Evolutionary conservation across 2,329 filamentous ascomycete species (phyloP).

Genomic region (Aureobasidium subglaciale): DNA sequence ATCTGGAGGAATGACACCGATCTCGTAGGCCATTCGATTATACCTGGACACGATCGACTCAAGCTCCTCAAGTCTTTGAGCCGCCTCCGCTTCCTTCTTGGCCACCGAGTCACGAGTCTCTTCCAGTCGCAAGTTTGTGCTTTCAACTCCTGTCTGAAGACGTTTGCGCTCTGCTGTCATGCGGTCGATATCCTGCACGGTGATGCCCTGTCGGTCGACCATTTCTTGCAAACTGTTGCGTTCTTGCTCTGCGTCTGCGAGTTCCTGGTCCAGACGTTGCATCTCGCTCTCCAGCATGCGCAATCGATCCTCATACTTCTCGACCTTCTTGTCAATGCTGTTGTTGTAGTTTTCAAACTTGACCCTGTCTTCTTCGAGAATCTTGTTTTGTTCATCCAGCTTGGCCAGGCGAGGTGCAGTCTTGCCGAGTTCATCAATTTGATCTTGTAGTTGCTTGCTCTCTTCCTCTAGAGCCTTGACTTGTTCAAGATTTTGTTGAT

Average conservation of each 20-base stretch:
- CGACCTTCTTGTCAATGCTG: conserved; percentile 72
- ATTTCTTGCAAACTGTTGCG: conserved; percentile 70
- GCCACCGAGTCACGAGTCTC: conserved; percentile 76
- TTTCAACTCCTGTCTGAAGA: conserved; percentile 80
- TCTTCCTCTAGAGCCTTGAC: conserved; percentile 81
- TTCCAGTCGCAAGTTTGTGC: conserved; percentile 66
- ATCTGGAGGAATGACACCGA: conserved; percentile 77
- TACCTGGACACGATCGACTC: conserved; percentile 83
- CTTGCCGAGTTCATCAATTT: conserved; percentile 86
- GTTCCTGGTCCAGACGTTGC: conserved; percentile 66
- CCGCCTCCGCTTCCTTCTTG: conserved; percentile 84
- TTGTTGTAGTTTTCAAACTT: conserved; percentile 96
- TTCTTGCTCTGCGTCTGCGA: conserved; percentile 76
- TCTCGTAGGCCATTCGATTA: conserved; percentile 91
- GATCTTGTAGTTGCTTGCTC: conserved; percentile 69
- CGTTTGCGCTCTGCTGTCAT: conserved; percentile 95
- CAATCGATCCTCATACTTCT: conserved; percentile 79
- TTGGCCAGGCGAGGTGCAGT: conserved; percentile 75
- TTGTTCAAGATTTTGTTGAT: conserved; percentile 77
- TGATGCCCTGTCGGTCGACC: conserved; percentile 89
- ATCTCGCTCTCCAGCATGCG: conserved; percentile 81
- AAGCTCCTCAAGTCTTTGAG: conserved; percentile 80
- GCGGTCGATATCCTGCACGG: conserved; percentile 96
- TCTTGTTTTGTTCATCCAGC: conserved; percentile 82
- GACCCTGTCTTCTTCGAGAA: conserved; percentile 85